Base-by-base conservation (phyloP, 352 stramenopile species). In the Thalassiosira mediterranea region DNA sequence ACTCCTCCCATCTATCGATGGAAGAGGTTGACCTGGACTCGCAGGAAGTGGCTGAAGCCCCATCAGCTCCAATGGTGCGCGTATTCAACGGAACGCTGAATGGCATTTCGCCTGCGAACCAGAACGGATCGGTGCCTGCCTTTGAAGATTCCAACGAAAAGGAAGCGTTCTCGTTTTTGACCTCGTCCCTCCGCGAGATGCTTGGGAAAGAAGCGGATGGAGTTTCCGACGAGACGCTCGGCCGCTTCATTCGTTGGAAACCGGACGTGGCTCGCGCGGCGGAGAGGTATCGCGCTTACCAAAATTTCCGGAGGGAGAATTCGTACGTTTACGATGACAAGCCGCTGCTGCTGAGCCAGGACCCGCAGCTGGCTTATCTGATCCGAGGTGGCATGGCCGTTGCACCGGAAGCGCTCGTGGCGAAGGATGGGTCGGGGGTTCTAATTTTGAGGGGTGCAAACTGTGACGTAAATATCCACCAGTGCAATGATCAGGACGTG, bases 231-330 rank as follows among this genome's bases (percentile, higher is more conserved):
- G 44, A 57, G n/a, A 62, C 66, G 15, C 44, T 86, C 2, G 7
- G 68, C 3, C 62, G 63, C 34, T 86, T 79, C 53, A 53, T 86
- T 25, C 37, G 49, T 34, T 86, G 77, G 77, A 86, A 86, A 51
- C 54, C 72, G 11, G 29, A 60, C 34, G 57, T 82, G n/a, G 31
- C 71, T 8, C 66, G 77, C n/a, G 77, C 77, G 46, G 56, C 61
- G 11, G 54, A 67, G 34, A 47, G 77, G 44, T 82, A 72, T 44
- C 54, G 62, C 37, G 65, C 46, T 13, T 52, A 77, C 46, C n/a
- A 65, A 4, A 48, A 62, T 11, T 86, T 72, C 59, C 70, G 64
- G 25, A 47, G 53, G 25, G 49, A 70, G 26, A 82, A 86, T 53
- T 34, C 48, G 21, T 66, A 51, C 17, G 17, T 71, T 5, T 86